Evolutionary conservation across 1,139 yeast species (phyloP).

Genomic region (Pichia cactophila): DNA sequence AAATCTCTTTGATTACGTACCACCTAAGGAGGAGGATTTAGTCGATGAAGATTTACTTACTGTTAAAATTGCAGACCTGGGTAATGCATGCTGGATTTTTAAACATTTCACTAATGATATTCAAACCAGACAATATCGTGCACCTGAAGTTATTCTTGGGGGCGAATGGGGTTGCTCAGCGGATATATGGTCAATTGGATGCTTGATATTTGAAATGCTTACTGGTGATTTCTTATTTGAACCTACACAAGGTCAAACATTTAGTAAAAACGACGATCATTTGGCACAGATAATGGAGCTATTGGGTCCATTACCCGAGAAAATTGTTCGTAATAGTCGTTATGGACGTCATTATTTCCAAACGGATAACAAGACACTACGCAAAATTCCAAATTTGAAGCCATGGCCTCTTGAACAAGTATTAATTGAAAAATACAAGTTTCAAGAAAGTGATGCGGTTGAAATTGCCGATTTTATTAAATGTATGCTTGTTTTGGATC

Average conservation of each 20-base stretch:
- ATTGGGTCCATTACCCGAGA: conserved; percentile 52
- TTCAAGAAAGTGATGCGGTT: conserved; percentile 45
- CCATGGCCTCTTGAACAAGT: conserved; percentile 66
- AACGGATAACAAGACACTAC: conserved; percentile 38
- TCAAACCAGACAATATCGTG: conserved; percentile 78
- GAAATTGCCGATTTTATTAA: conserved; percentile 55
- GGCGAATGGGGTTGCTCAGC: conserved; percentile 77
- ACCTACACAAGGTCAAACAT: conserved; percentile 61
- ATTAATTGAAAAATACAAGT: conserved; percentile 64
- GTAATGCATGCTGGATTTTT: conserved; percentile 73
- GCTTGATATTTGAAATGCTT: conserved; percentile 69
- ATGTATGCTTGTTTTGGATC: conserved; percentile 69
- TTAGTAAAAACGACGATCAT: conserved; percentile 77
- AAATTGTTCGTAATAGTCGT: conserved; percentile 45
- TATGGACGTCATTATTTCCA: conserved; percentile 49
- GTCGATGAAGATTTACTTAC: conserved; percentile 35
- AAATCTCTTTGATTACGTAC: conserved; percentile 21
- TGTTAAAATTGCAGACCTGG: conserved; percentile 76
- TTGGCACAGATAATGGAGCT: conserved; percentile 77
- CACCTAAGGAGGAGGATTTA: conserved; percentile 29
- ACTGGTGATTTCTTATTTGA: conserved; percentile 85
- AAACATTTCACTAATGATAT: conserved; percentile 76
- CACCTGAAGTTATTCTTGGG: conserved; percentile 71
- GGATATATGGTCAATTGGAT: conserved; percentile 80
- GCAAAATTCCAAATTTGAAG: conserved; percentile 56